These are phyloP conservation scores for Polychytrium aggregatum DNA, from an alignment of 192 early-diverging fungal species.

Conservation along the genomic window DNA sequence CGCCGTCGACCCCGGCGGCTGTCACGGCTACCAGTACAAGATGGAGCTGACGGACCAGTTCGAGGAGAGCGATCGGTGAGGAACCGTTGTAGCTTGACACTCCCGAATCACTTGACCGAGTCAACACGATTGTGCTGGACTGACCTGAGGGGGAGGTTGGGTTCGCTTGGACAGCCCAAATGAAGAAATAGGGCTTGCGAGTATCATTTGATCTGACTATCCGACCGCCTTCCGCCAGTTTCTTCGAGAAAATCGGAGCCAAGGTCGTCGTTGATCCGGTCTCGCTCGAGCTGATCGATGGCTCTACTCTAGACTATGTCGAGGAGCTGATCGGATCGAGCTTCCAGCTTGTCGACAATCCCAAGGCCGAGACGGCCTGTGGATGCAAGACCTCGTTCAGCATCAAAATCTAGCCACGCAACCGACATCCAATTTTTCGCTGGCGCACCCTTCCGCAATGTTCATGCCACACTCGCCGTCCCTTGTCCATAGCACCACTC, in stretches of 20 bases:
- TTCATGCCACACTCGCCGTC: too few species aligned
- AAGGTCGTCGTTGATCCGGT: conserved; percentile 29
- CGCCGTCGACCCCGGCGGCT: conserved; percentile 37
- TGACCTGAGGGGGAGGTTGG: too few species aligned
- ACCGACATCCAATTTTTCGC: too few species aligned
- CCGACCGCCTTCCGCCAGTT: too few species aligned
- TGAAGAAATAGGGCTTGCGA: too few species aligned
- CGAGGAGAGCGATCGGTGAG: conserved; percentile 30
- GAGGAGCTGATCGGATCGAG: conserved; percentile 42
- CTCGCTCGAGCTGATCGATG: conserved; percentile 27
- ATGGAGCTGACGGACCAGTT: conserved; percentile 29
- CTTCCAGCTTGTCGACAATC: conserved; percentile 41
- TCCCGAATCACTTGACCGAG: too few species aligned
- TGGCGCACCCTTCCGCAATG: too few species aligned
- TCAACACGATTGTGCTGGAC: too few species aligned
- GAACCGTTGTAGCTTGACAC: too few species aligned
- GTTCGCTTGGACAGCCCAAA: too few species aligned
- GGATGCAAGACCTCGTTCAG: conserved; percentile 43
- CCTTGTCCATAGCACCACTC: too few species aligned
- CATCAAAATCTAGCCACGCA: conserved; percentile 28
- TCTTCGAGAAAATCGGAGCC: conserved; percentile 31
- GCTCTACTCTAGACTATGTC: conserved; percentile 35
- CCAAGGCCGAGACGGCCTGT: conserved; percentile 37
- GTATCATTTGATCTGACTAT: too few species aligned
- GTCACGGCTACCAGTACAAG: conserved; percentile 44